Evolutionary conservation across 805 yeast genomes (phyloP).

Genomic region (Starmerella riodocensis): DNA sequence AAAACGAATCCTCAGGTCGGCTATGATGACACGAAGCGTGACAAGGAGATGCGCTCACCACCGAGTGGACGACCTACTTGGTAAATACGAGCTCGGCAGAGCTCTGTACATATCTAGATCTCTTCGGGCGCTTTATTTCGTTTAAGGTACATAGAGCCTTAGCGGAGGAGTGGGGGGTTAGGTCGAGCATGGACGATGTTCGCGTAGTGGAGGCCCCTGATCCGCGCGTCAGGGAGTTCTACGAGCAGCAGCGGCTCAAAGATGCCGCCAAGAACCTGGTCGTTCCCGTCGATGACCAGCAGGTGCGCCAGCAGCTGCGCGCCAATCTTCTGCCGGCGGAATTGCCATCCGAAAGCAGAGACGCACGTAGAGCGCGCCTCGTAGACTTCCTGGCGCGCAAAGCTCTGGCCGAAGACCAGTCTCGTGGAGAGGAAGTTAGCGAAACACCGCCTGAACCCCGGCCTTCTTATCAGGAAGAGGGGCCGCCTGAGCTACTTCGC

Average conservation of each 20-base stretch:
- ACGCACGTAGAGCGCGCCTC: conserved; percentile 49
- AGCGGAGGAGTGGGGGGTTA: neutral
- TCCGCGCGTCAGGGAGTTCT: conserved; percentile 1
- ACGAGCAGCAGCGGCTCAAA: conserved; percentile 3
- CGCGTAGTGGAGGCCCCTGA: conserved; percentile 6
- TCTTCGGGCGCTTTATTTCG: too few species aligned
- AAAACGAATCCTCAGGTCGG: too few species aligned
- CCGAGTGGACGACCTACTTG: too few species aligned
- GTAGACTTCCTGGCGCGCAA: conserved; percentile 30
- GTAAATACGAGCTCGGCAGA: too few species aligned
- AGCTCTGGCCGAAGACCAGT: neutral
- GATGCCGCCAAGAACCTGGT: conserved; percentile 19
- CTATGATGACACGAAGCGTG: too few species aligned
- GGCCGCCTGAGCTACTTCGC: neutral
- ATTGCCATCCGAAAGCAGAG: conserved; percentile 44
- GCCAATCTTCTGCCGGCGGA: conserved; percentile 45
- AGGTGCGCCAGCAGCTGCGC: conserved; percentile 41
- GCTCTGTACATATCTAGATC: too few species aligned
- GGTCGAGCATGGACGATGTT: conserved; percentile 9
- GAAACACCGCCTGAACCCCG: too few species aligned
- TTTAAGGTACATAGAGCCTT: too few species aligned
- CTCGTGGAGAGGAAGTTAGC: neutral
- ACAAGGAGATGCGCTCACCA: too few species aligned
- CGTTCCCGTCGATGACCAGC: conserved; percentile 55
- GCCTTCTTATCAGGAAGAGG: neutral